These are phyloP conservation scores for Paramecium sonneborni DNA, from an alignment of 73 alveolate genomes.

Conservation along the genomic window DNA sequence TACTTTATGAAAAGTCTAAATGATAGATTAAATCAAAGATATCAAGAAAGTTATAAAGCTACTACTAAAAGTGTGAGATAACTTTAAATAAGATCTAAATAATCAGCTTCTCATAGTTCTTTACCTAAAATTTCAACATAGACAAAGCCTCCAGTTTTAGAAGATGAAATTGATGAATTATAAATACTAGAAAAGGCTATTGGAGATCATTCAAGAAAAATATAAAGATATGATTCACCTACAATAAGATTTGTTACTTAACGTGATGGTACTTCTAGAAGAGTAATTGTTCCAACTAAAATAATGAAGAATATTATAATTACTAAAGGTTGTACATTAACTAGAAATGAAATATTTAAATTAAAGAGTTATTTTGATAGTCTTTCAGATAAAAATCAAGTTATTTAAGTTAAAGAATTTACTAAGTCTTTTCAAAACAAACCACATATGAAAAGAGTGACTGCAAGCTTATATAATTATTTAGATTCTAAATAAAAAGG, in stretches of 20 bases:
- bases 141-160: neutral
- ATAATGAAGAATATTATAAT: neutral
- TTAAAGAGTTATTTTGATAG: slow-evolving; percentile 59
- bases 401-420: slow-evolving; percentile 44
- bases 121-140: slow-evolving; percentile 1
- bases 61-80: neutral
- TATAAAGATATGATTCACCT: slow-evolving; percentile 22
- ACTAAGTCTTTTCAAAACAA: slow-evolving; percentile 60
- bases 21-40: neutral
- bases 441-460: slow-evolving; percentile 67
- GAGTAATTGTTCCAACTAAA: neutral
- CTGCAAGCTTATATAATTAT: slow-evolving; percentile 62
- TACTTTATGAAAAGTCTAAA: slow-evolving; percentile 54
- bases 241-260: neutral
- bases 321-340: slow-evolving; percentile 58
- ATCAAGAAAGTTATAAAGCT: slow-evolving; percentile 25
- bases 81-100: neutral
- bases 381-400: slow-evolving; percentile 49
- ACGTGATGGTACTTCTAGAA: neutral
- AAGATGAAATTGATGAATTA: slow-evolving; percentile 47
- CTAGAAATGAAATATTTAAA: slow-evolving; percentile 56
- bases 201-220: slow-evolving; percentile 39
- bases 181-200: slow-evolving; percentile 52
- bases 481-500: slow-evolving; percentile 65
- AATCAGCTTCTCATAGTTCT: neutral